Conservation (phyloP, 371 early-diverging fungal species). For the Actinomortierella ambigua region DNA sequence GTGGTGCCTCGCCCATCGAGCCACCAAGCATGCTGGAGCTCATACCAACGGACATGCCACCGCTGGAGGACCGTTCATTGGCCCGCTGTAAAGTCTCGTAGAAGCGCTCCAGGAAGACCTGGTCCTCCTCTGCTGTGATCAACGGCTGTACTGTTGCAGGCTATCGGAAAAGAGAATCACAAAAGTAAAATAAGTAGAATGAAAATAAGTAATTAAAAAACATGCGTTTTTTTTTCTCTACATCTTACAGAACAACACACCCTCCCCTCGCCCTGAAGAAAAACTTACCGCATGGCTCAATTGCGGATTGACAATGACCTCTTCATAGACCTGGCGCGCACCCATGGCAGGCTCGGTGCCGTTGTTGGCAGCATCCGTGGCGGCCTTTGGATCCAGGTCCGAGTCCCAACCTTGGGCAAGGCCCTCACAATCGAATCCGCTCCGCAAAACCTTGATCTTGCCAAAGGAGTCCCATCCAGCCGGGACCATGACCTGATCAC, state of each 20-base stretch:
- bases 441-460: conserved; percentile 77
- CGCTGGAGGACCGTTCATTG: conserved; percentile 16
- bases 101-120: conserved; percentile 80
- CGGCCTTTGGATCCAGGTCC: conserved; percentile 25
- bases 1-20: conserved; percentile 29
- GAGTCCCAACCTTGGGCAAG: conserved; percentile 63
- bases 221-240: too few relatives aligned
- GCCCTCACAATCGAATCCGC: conserved; percentile 73
- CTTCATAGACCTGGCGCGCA: conserved; percentile 49
- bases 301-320: conserved; percentile 46
- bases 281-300: conserved; percentile 34
- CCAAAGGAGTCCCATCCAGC: conserved; percentile 94
- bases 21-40: conserved; percentile 26
- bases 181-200: background rate
- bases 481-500: conserved; percentile 88
- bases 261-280: too few relatives aligned
- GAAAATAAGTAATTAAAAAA: conserved; percentile 11
- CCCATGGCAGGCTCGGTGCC: conserved; percentile 10
- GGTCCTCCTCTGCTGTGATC: conserved; percentile 80
- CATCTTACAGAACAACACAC: too few relatives aligned
- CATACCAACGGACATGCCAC: conserved; percentile 8
- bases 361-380: conserved; percentile 35
- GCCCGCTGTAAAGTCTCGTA: conserved; percentile 67
- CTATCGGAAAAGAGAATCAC: conserved; percentile 21
- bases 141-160: conserved; percentile 42